Evolutionary conservation across 495 filamentous ascomycete genomes (phyloP).

Genomic region (Penicillium alfredii): DNA sequence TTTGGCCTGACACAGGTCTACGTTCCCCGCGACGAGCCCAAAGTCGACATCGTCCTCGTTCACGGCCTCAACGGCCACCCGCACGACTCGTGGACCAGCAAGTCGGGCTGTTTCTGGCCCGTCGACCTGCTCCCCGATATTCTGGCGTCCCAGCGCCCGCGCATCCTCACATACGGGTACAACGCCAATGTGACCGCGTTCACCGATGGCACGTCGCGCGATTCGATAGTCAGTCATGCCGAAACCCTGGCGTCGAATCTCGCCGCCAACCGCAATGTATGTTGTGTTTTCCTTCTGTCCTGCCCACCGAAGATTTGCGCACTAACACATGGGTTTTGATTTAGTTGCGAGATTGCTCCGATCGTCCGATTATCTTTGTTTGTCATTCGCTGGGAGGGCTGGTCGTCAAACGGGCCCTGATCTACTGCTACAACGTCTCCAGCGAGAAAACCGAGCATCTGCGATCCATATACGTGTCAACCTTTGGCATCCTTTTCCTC

Average conservation of each 20-base stretch:
- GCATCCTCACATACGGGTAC: slow-evolving; percentile 80
- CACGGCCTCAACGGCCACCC: slow-evolving; percentile 82
- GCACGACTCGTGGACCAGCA: slow-evolving; percentile 66
- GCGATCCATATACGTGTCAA: slow-evolving; percentile 75
- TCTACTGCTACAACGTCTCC: slow-evolving; percentile 57
- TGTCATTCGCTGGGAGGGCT: slow-evolving; percentile 80
- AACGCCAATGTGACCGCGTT: slow-evolving; percentile 71
- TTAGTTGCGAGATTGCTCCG: slow-evolving; percentile 49
- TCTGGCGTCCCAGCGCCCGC: slow-evolving; percentile 53
- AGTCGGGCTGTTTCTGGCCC: slow-evolving; percentile 68
- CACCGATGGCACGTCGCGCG: slow-evolving; percentile 55
- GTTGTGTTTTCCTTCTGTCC: slow-evolving; percentile 9
- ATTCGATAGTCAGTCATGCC: slow-evolving; percentile 78
- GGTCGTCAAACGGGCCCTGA: slow-evolving; percentile 67
- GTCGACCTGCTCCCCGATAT: slow-evolving; percentile 63
- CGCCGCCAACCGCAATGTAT: slow-evolving; percentile 52
- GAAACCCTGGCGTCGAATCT: slow-evolving; percentile 65
- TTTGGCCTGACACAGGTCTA: slow-evolving; percentile 69
- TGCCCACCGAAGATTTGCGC: no score
- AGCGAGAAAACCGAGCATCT: slow-evolving; percentile 64
- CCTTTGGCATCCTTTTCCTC: slow-evolving; percentile 78
- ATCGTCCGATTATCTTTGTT: slow-evolving; percentile 77
- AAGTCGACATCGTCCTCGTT: slow-evolving; percentile 61
- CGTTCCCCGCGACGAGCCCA: slow-evolving; percentile 38
- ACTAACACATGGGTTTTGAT: no score